Base-by-base conservation (phyloP, 345 rosid genomes). In the Kernera saxatilis region DNA sequence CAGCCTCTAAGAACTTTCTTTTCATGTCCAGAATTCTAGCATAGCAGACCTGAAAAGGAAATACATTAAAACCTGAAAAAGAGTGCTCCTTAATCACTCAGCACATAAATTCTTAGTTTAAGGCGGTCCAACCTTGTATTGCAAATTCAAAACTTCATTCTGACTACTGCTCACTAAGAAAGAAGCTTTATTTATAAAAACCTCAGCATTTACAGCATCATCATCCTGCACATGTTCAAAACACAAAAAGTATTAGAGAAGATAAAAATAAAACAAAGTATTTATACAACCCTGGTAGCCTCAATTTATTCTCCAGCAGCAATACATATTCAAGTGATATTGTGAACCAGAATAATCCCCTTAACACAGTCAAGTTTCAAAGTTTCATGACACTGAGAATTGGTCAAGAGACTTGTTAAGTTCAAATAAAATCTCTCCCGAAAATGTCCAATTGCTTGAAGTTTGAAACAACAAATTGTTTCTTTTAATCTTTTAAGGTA, bases 171-270 rank as follows among this genome's bases (percentile, higher is more conserved):
- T 94, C 79, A 94, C 97, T 80, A 94, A 77, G 86, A 94, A 94
- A 44, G 99, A 94, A 48, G 97, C 99, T 81, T 91, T 94, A 64
- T 94, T 91, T 60, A 91, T 91, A 70, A 91, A 94, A 71, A 93
- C 91, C 79, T 94, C 96, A 9, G 99, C 99, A 71, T 88, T 94
- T 15, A 88, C 86, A n/a, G 99, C 94, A 87, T 94, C 99, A 79
- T 94, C 96, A 79, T 94, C 99, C 99, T 94, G 78, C 67, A 85
- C 37, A 61, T 25, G 48, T 51, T 60, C 64, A 64, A 64, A 63
- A 71, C 51, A 65, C 21, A 55, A 66, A 66, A 32, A 8, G 44
- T 9, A 40, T 30, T 29, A 69, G 49, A 57, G 30, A 41, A 29
- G 5, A 44, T n/a, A 4, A 32, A 60, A 19, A 10, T 29, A 33